Base-by-base conservation (phyloP, 1,284 basidiomycete species). In the Pseudozyma sp. region DNA sequence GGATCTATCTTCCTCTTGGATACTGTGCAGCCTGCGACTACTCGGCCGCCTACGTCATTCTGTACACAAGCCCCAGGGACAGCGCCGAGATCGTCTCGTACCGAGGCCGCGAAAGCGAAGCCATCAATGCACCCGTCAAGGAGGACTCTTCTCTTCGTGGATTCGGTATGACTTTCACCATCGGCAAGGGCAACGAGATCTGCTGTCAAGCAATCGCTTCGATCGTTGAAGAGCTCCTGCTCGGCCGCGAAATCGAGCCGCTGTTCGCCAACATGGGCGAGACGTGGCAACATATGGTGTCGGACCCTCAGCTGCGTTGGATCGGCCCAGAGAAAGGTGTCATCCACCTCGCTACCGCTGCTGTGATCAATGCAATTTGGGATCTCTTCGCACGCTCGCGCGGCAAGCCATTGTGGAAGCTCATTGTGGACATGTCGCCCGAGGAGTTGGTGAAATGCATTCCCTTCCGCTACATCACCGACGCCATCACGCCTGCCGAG, bases 401-500 rank as follows among this genome's bases (percentile, higher is more conserved):
- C 49, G 87, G 88, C 65, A 94, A 94, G 85, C 93, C 93, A 2
- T 86, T 94, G 1, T 94, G 93, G 93, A 93, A 93, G 82, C 88
- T 94, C 12, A 87, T 94, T 48, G 90, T 91, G 1, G 93, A 94
- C 77, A 92, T 94, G 87, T 90, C 91, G 8, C 92, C 93, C 4
- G 92, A 86, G 38, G 94, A 97, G 85, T 88, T 97, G 31, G 93
- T 97, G 36, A 88, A 89, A 53, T 90, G 93, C 4, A 90, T 92
- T 3, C 90, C 93, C 2, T 97, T 94, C 65, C 57, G 64, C 43
- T 97, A 98, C 86, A 95, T 97, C 83, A 92, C 94, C 6, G 95
- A 97, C 84, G 93, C 91, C 2, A 92, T 98, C 85, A 95, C 94
- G 16, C 91, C 89, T 49, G 93, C 93, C 56, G 95, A 97, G 85